Evolutionary conservation across 1,284 basidiomycete genomes (phyloP), one percentile per base, ranked within the genome.

Genomic region (Volvariella volvacea): DNA sequence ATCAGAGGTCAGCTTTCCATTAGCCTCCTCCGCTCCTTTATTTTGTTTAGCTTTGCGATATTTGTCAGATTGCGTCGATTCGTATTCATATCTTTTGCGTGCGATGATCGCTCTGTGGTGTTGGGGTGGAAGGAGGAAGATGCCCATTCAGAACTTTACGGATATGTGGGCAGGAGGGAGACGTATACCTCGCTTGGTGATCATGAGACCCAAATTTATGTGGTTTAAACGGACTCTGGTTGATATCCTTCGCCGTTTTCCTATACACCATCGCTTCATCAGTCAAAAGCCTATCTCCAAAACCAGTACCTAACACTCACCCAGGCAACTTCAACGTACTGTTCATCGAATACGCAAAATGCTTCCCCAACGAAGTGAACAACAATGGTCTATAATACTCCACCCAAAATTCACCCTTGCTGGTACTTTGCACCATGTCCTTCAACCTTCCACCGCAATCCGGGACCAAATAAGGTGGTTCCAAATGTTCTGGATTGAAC

Each of bases 331-430:
- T 90, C 42, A 88, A 63, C 4, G 88, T 91, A 53, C 84, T 88
- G 51, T 89, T 90, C 85, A 92, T 91, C 15, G 80, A 83, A 63
- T 83, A 90, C 10, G 85, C 87, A 64, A 91, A 91, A 58, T 91
- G 88, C 58, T 88, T 88, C 15, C 82, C 82, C 37, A 92, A 61
- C 8, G 81, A 81, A 0, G 90, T 92, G 62, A 90, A 90, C 36
- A 91, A 58, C 47, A 87, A 66, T 3, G 93, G 92, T 28, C 91
- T 76, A 60, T 97, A 97, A 64, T 95, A 95, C 58, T 94, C 91
- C 3, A 83, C 74, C 85, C 90, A 95, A 54, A 88, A 91, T 47
- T 92, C 85, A 7, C 78, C 75, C 37, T 73, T 73, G 10, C 61
- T 65, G n/a, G n/a, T n/a, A 32, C 70, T 70, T 17, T 39, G 36